phyloP scores from a whole-genome alignment of 192 early-diverging fungal species.

The Backusella circina region DNA sequence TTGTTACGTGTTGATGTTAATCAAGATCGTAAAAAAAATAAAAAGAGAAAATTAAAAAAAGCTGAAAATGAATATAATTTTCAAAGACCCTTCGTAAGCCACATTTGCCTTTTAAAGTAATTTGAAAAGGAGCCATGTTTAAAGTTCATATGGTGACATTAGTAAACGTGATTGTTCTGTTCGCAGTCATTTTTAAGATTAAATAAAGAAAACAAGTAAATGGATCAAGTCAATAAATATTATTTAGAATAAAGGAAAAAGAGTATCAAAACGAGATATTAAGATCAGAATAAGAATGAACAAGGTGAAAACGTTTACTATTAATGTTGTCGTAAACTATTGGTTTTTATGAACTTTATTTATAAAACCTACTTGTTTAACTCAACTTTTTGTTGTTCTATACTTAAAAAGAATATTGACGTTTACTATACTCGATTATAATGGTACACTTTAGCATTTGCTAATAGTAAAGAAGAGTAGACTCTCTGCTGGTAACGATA shows the following conservation, averaged over 20 bases:
- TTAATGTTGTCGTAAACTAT: neutral
- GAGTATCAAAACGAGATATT: neutral
- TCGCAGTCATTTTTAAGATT: neutral
- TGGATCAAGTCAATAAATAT: neutral
- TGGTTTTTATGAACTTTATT: neutral
- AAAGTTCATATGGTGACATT: neutral
- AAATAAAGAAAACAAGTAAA: neutral
- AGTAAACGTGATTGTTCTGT: neutral
- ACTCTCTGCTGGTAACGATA: neutral
- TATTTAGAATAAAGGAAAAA: neutral
- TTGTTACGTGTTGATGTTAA: neutral
- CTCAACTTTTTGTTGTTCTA: neutral
- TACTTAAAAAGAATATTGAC: neutral
- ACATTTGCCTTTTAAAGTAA: neutral
- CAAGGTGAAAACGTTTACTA: too few relatives aligned
- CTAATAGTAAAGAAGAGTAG: neutral
- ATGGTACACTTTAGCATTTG: neutral
- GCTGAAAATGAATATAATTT: neutral
- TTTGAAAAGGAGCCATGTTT: neutral
- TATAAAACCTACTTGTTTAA: neutral
- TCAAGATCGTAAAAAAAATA: neutral
- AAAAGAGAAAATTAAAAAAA: neutral
- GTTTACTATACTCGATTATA: neutral
- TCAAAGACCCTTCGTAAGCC: neutral
- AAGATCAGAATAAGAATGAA: too few relatives aligned